Evolutionary conservation across 108 stramenopile genomes (phyloP).

Genomic region (Fragilariopsis cylindrus): DNA sequence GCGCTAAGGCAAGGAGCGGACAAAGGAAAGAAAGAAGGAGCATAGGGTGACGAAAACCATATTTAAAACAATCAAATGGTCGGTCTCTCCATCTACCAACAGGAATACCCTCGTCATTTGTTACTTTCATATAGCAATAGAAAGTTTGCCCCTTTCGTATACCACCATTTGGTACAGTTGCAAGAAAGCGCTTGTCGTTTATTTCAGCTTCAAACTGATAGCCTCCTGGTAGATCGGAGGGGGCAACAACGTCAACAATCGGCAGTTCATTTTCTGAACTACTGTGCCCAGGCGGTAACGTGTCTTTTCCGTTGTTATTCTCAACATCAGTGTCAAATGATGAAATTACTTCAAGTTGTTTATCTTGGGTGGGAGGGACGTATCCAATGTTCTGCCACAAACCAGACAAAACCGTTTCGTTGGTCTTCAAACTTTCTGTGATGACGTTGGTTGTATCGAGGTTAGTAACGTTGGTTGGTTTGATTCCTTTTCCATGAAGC

Average conservation of each 20-base stretch:
- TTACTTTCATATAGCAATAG: slow-evolving; percentile 69
- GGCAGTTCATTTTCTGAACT: slow-evolving; percentile 19
- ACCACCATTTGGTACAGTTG: slow-evolving; percentile 77
- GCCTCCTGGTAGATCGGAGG: slow-evolving; percentile 79
- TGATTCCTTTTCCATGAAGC: slow-evolving; percentile 24
- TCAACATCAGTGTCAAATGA: background rate
- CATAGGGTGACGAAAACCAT: slow-evolving; percentile 66
- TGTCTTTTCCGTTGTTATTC: background rate
- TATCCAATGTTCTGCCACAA: slow-evolving; percentile 15
- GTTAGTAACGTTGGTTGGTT: background rate
- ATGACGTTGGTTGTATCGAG: background rate
- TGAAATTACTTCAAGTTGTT: background rate
- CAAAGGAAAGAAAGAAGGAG: slow-evolving; percentile 62
- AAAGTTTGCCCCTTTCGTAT: slow-evolving; percentile 74
- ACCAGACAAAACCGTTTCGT: background rate
- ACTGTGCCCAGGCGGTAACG: background rate
- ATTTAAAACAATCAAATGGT: slow-evolving; percentile 39
- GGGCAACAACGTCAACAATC: slow-evolving; percentile 72
- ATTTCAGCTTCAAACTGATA: slow-evolving; percentile 82
- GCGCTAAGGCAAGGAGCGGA: slow-evolving; percentile 67
- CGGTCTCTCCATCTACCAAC: slow-evolving; percentile 67
- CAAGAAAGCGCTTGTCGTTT: slow-evolving; percentile 53
- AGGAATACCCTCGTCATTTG: slow-evolving; percentile 44
- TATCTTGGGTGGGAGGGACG: slow-evolving; percentile 3
- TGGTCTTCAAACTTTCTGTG: slow-evolving; percentile 3